phyloP scores from a whole-genome alignment of 2,329 filamentous ascomycete genomes.

The Stachybotrys chlorohalonatus region DNA sequence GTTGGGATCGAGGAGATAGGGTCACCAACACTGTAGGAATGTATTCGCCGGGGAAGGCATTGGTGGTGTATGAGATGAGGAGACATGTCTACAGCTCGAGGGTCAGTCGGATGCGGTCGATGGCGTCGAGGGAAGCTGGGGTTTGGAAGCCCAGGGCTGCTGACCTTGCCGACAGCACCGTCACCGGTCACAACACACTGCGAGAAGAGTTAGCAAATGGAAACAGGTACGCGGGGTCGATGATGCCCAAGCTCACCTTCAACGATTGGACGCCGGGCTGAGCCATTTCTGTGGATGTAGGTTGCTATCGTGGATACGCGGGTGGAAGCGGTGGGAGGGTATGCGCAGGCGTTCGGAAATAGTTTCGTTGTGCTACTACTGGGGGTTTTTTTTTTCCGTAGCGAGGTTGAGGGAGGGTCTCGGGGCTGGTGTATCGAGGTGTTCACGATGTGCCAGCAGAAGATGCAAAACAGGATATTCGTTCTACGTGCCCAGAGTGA shows the following conservation, averaged over 20 bases:
- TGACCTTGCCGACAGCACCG: slow-evolving; percentile 95
- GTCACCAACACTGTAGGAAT: slow-evolving; percentile 89
- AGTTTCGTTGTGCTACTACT: background rate
- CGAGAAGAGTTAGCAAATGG: slow-evolving; percentile 12
- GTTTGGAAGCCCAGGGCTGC: slow-evolving; percentile 6
- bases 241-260: slow-evolving; percentile 54
- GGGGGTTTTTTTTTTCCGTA: background rate
- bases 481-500: no score
- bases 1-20: background rate
- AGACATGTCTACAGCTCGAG: slow-evolving; percentile 70
- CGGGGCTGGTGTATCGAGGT: no score
- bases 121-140: background rate
- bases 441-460: no score
- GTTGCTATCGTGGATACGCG: slow-evolving; percentile 9
- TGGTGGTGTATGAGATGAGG: slow-evolving; percentile 98
- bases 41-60: slow-evolving; percentile 99
- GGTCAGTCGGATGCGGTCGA: background rate
- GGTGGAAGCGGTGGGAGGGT: background rate
- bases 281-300: slow-evolving; percentile 49
- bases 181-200: slow-evolving; percentile 98
- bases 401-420: background rate
- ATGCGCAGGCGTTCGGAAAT: background rate
- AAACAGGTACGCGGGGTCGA: background rate
- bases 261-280: slow-evolving; percentile 80
- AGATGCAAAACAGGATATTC: no score